Percentiles rank a stretch among this genome's conserved stretches.
These are phyloP conservation scores for Microthlaspi erraticum DNA, from an alignment of 345 rosid species.

Conservation along the genomic window DNA sequence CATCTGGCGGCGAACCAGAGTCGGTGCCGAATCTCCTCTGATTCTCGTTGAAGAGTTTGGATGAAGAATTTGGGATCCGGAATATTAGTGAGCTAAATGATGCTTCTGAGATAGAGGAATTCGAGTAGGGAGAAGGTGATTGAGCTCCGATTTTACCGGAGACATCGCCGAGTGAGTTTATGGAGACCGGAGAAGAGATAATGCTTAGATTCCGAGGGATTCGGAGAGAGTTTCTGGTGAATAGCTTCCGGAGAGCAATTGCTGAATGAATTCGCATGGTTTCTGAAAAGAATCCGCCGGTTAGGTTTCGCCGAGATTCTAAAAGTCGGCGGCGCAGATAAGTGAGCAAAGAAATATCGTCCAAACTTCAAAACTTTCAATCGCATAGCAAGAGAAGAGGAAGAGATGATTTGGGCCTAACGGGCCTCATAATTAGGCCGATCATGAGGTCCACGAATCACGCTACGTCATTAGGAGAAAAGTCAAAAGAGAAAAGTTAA, in stretches of 20 bases:
- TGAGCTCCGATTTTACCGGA: slow-evolving; percentile 29
- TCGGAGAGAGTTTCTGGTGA: slow-evolving; percentile 42
- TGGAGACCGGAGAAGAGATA: slow-evolving; percentile 24
- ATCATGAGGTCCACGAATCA: not conserved
- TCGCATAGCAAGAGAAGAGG: not conserved
- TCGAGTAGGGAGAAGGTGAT: slow-evolving; percentile 28
- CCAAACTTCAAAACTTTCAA: not conserved
- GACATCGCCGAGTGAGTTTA: slow-evolving; percentile 12
- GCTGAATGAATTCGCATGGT: slow-evolving; percentile 51
- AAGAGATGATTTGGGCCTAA: not conserved
- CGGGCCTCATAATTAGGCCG: slow-evolving; percentile 19
- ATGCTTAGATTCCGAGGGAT: slow-evolving; percentile 32
- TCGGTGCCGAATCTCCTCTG: slow-evolving; percentile 49
- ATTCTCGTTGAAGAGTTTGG: not conserved
- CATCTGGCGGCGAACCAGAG: slow-evolving; percentile 52
- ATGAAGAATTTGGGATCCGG: slow-evolving; percentile 12
- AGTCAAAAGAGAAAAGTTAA: not conserved
- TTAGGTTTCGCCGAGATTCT: slow-evolving; percentile 28
- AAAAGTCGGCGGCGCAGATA: slow-evolving; percentile 33
- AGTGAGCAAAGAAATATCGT: not conserved
- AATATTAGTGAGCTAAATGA: not conserved
- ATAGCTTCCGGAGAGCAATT: slow-evolving; percentile 46
- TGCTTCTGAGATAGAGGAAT: slow-evolving; percentile 23
- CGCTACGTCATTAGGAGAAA: not conserved
- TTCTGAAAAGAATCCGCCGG: slow-evolving; percentile 14